Evolutionary conservation across 148 eudicot genomes (phyloP).

Genomic region (Rhododendron kiyosumense): DNA sequence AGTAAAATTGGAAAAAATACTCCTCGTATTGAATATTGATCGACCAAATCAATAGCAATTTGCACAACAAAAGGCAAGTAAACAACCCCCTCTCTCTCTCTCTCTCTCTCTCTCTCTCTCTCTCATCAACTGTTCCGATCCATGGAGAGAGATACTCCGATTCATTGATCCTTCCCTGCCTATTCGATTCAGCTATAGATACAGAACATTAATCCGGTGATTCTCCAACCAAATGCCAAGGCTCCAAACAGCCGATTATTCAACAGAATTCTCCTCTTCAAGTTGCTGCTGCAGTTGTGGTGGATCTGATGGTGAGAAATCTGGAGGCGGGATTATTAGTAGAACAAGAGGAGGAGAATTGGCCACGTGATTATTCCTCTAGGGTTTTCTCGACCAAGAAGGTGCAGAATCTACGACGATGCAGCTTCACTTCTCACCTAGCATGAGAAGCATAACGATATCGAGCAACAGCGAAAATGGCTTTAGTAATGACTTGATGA

Average conservation of each 20-base stretch:
- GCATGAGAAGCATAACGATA: slow-evolving; percentile 97
- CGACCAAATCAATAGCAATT: neutral
- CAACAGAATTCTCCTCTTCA: neutral
- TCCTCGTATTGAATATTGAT: neutral
- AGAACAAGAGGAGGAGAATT: neutral
- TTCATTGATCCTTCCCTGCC: neutral
- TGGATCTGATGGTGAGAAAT: slow-evolving; percentile 26
- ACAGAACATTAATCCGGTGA: neutral
- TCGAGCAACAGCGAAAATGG: slow-evolving; percentile 48
- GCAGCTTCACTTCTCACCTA: slow-evolving; percentile 99
- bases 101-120: slow-evolving; percentile 12
- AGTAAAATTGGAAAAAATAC: neutral
- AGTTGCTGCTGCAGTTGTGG: slow-evolving; percentile 3
- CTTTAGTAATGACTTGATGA: slow-evolving; percentile 82
- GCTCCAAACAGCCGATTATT: neutral
- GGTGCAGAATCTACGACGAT: slow-evolving; percentile 42
- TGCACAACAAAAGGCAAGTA: neutral
- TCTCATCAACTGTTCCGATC: slow-evolving; percentile 23
- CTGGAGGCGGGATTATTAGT: slow-evolving; percentile 7
- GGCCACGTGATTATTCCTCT: slow-evolving; percentile 9
- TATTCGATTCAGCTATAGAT: neutral
- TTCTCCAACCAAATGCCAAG: slow-evolving; percentile 16
- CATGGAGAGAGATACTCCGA: slow-evolving; percentile 1
- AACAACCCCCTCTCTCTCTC: neutral
- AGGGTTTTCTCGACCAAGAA: slow-evolving; percentile 16